Conservation (phyloP, 192 early-diverging fungal species). For the Linnemannia elongata region DNA sequence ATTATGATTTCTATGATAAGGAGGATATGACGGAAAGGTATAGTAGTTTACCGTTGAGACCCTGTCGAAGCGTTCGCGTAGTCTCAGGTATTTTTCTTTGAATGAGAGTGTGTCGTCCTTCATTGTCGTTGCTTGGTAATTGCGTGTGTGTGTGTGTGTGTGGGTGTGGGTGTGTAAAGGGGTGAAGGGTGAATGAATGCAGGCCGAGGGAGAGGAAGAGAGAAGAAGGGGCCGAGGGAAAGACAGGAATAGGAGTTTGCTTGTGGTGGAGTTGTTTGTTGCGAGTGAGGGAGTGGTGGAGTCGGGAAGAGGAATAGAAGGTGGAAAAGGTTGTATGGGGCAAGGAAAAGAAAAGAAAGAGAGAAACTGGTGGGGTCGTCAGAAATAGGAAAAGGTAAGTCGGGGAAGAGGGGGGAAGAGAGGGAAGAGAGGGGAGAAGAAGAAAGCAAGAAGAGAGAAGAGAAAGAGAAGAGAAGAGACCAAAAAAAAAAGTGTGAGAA, state of each 20-base stretch:
- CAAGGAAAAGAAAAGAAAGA: neutral
- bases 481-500: neutral
- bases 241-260: neutral
- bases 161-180: neutral
- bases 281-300: neutral
- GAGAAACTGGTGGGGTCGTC: neutral
- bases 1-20: neutral
- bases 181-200: neutral
- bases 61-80: constrained; percentile 50
- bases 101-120: constrained; percentile 42
- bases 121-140: constrained; percentile 10
- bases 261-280: neutral
- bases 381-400: neutral
- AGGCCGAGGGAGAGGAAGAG: neutral
- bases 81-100: constrained; percentile 51
- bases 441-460: neutral
- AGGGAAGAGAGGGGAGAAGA: neutral
- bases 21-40: neutral
- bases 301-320: neutral
- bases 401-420: neutral
- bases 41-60: constrained; percentile 44
- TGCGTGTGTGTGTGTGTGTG: constrained; percentile 2
- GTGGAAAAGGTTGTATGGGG: neutral
- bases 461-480: neutral
- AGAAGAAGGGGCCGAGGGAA: neutral